Percentiles rank a stretch among this genome's conserved stretches.
These are phyloP conservation scores for Papiliotrema nemorosa DNA, from an alignment of 1,284 basidiomycete genomes.

Conservation along the genomic window DNA sequence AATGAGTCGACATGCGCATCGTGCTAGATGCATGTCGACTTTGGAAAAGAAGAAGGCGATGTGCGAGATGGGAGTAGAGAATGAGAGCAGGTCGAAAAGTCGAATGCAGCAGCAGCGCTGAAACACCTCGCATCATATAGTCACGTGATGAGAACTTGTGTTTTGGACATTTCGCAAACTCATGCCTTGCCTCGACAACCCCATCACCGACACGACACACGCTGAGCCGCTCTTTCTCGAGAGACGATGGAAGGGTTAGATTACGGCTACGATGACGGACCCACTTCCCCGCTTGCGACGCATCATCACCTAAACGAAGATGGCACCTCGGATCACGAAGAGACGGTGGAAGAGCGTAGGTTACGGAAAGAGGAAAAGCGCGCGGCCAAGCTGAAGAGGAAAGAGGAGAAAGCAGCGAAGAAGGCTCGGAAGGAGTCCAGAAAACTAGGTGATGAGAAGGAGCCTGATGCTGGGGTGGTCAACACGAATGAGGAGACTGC, in stretches of 20 bases:
- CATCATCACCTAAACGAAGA: background rate
- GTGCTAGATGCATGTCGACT: too few species aligned
- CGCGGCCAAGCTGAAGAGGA: conserved; percentile 4
- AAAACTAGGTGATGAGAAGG: background rate
- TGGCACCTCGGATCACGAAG: background rate
- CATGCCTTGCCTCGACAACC: background rate
- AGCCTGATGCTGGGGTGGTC: background rate
- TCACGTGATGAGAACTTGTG: background rate
- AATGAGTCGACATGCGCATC: too few species aligned
- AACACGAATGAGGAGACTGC: background rate
- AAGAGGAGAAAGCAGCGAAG: conserved; percentile 2
- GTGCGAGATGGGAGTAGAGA: too few species aligned
- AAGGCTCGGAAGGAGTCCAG: background rate
- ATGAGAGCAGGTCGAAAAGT: background rate
- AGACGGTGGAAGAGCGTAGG: background rate
- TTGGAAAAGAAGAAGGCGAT: too few species aligned
- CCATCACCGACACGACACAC: background rate
- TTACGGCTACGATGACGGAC: background rate
- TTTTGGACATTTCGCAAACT: background rate
- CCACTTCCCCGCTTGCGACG: background rate
- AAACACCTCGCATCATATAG: background rate
- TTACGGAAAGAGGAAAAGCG: background rate
- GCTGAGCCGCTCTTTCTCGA: background rate
- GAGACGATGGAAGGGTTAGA: background rate
- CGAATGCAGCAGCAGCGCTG: background rate